Base-by-base conservation (phyloP, 2,329 filamentous ascomycete genomes). In the Zelopaecilomyces penicillatus region DNA sequence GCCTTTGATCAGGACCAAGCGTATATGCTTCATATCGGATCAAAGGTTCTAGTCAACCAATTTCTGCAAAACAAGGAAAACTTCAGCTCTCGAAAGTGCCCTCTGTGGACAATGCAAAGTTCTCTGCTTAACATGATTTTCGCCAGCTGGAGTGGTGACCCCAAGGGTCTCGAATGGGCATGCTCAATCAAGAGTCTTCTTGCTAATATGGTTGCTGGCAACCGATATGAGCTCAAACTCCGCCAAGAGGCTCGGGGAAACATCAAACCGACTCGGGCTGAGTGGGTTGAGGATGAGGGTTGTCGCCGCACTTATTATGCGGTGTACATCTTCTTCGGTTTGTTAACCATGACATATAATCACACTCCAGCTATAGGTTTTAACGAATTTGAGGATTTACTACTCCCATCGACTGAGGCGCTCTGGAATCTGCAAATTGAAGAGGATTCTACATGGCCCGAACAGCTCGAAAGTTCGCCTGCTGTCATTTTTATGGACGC, bases 101-200 rank as follows among this genome's bases (percentile, higher is more conserved):
- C 93, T 4, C 69, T 98, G 10, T 97, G 93, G 91, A 93, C 91
- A 39, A 97, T 97, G 88, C 93, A 98, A 64, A 88, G 87, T 63
- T 95, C 90, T 4, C 72, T 98, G 43, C 74, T 98, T 47, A 98
- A 98, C 73, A 97, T 97, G 93, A 83, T 96, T 53, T 97, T 98
- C 64, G 89, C 93, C 44, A 97, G 90, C 73, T 98, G 93, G 93
- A 97, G 93, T 64, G 93, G 93, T 57, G 93, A 97, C 60, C 85
- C 93, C 32, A 97, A 96, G 67, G 93, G 93, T 33, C 76, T 98
- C 3, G 93, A 98, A 65, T 98, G 93, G 93, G 90, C 93, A 32
- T 97, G 91, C 66, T 97, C 93, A 2, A 97, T 98, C 68, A 97
- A 97, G 78, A 95, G 89, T 72, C 75, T 97, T 34, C 79, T 98